Evolutionary conservation across 306 rosid genomes (phyloP), one percentile per base, ranked within the genome.

Genomic region (Purshia tridentata): DNA sequence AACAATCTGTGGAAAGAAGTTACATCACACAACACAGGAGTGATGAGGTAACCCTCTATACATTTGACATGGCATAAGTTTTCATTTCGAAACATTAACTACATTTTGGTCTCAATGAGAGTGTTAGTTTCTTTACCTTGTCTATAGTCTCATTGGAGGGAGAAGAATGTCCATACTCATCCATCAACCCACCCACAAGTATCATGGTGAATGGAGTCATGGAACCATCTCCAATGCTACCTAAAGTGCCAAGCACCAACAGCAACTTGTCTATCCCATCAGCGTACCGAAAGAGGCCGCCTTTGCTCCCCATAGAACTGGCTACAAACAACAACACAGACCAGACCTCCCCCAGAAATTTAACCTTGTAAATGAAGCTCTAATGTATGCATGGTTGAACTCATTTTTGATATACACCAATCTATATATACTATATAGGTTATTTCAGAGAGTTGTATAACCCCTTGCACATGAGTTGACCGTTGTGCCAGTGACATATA

Each of bases 201-300:
- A 90, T 65, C 91, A 90, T 88, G 11, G 96, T 84, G 47, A 88
- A 50, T 14, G 90, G 84, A 12, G 88, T 86, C 80, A 85, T 86
- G 54, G 83, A 9, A 47, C 93, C 96, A 88, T 85, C 91, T 51
- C 96, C 88, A 63, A 90, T 76, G 77, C 96, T 82, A 78, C 91
- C 91, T 66, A 90, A 67, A 70, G 82, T 81, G 58, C 92, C 92
- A 55, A 86, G 77, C 8, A 86, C 7, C 9, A 90, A 62, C 3
- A 90, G 68, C 49, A 87, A 76, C 67, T 77, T 84, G 80, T 86
- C 92, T 12, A 69, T 8, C 0, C 88, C 80, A 80, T 88, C 88
- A 52, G 89, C 88, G 71, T 88, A 86, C 54, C 87, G 70, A 16
- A 84, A 82, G 55, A 81, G 40, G 3, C 85, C 86, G 53, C 80